Base-by-base conservation (phyloP, 2,329 filamentous ascomycete species). In the Herpotrichia juniperi region DNA sequence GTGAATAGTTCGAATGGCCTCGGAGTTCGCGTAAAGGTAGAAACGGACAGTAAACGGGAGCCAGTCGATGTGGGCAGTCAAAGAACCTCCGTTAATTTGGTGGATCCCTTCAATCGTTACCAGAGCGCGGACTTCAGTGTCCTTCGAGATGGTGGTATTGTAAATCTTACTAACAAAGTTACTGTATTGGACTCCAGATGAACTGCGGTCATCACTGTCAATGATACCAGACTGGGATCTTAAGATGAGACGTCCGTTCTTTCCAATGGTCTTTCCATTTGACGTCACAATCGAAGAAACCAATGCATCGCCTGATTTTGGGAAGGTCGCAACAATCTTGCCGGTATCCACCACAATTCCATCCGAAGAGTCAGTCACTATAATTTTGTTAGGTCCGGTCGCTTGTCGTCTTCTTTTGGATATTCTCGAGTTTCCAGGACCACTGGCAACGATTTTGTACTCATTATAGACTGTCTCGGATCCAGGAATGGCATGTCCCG, bases 21-120 rank as follows among this genome's bases (percentile, higher is more conserved):
- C 79, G 0, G 84, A 85, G 54, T 81, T 75, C 25, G 80, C 75
- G 59, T 86, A 86, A 0, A 87, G 67, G 52, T 87, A 87, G 57
- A 86, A 85, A 1, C 84, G 78, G 2, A 84, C 58, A 2, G 76
- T 74, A 56, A 82, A 87, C 0, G 79, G 82, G 1, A 86, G 71
- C 81, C 81, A 85, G 14, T 78, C 71, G 2, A 68, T 72, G 47
- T 80, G 78, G 3, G 49, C 37, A 19, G 51, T 50, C 4, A 6
- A 66, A 57, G 1, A 67, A 57, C 8, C 68, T 63, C 17, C 63
- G 54, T 48, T 56, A 54, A 46, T 51, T 8, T 64, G 50, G 24
- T 78, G 75, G 17, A 67, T 70, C n/a, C 76, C 76, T 14, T 69
- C 63, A 4, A 78, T 64, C 1, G 74, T 83, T 14, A 85, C 77